Evolutionary conservation across 2,329 filamentous ascomycete genomes (phyloP), one percentile per base, ranked within the genome.

Genomic region (Alternaria novae-zelandiae): DNA sequence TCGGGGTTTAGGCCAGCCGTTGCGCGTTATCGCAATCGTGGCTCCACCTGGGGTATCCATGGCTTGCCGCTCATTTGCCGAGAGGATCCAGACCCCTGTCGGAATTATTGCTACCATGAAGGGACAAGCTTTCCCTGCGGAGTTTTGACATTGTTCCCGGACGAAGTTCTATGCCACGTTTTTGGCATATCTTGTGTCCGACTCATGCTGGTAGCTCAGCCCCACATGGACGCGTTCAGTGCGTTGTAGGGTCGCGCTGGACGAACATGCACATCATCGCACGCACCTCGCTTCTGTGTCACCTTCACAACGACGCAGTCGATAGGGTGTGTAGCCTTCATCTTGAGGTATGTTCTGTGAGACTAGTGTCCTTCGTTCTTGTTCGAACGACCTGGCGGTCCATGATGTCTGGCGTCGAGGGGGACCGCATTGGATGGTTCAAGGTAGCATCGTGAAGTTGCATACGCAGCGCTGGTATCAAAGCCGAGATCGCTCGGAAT

Each of bases 11-110:
- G 58, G 47, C 59, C 50, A 50, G 30, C 53, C 55, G 49, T 32
- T 32, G 51, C 32, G 23, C 43, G 44, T 63, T 67, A 65, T 69
- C 64, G 64, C 66, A 60, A 62, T 56, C 23, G 47, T 41, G 23
- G 47, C 26, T 63, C 63, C 65, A 63, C 66, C 64, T 59, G 51
- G 54, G 57, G 45, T 61, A 36, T 56, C 50, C 44, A 28, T 54
- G 67, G 65, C 54, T 63, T 63, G 41, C 56, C 30, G 46, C 30
- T 51, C 49, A 68, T 63, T 67, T 59, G 66, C 41, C 20, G 25
- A 46, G 9, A 47, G 26, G 15, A 45, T 57, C n/a, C 17, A 51
- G 50, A 46, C 47, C 54, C 58, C 26, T 61, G 26, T 44, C 30
- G 7, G 15, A 46, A 47, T 8, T 25, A 25, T 15, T 44, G 5